Evolutionary conservation across 805 yeast species (phyloP).

Genomic region (Candida railenensis): DNA sequence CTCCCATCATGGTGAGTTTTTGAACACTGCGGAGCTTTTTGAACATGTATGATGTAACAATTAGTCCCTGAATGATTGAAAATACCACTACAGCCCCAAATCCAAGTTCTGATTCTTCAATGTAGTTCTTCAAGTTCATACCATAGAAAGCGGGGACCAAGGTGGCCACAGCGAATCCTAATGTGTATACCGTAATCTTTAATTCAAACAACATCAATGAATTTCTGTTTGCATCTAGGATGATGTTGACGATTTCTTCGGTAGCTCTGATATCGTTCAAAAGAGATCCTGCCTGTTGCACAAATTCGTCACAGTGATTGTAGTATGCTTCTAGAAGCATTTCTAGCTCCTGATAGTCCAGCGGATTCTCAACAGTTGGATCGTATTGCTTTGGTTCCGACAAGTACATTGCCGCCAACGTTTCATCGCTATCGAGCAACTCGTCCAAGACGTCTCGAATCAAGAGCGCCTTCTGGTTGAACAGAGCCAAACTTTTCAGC

Average conservation of each 20-base stretch:
- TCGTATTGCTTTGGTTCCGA: constrained; percentile 37
- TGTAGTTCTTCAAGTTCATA: constrained; percentile 77
- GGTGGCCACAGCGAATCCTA: constrained; percentile 85
- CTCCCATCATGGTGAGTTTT: constrained; percentile 58
- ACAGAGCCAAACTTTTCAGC: constrained; percentile 68
- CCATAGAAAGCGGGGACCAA: constrained; percentile 86
- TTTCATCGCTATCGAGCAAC: constrained; percentile 82
- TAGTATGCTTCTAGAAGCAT: constrained; percentile 86
- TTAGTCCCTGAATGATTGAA: constrained; percentile 53
- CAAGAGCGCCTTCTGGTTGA: constrained; percentile 71
- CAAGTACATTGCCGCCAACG: constrained; percentile 74
- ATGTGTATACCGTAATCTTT: constrained; percentile 76
- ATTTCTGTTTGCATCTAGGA: constrained; percentile 87
- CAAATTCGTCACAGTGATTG: constrained; percentile 89
- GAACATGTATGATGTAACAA: constrained; percentile 57
- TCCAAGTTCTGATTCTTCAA: constrained; percentile 66
- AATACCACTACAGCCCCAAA: constrained; percentile 55
- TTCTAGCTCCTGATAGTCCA: constrained; percentile 67
- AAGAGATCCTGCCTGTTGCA: constrained; percentile 83
- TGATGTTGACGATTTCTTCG: constrained; percentile 89
- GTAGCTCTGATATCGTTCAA: constrained; percentile 84
- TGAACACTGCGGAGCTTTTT: constrained; percentile 60
- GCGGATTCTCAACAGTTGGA: constrained; percentile 10
- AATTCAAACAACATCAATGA: constrained; percentile 84
- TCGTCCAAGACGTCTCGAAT: constrained; percentile 84